A percentile compares a stretch with the other conserved stretches of the same genome.
Conservation (phyloP, 805 yeast species). For the Candida montana region DNA sequence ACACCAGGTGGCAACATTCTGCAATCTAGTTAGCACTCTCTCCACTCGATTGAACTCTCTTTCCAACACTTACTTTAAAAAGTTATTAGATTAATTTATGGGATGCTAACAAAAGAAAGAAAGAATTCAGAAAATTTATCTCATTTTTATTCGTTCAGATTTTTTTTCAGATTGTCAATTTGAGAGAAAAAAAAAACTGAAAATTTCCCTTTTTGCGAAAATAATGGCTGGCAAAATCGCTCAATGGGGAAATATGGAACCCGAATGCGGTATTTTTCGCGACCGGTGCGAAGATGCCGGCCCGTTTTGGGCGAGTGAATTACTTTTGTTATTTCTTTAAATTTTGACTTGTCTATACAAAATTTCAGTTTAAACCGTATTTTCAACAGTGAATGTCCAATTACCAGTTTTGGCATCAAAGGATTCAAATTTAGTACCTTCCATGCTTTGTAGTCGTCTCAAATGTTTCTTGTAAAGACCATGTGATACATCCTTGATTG, state of each 20-base stretch:
- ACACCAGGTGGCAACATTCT: conserved; percentile 31
- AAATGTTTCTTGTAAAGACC: conserved; percentile 66
- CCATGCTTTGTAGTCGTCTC: conserved; percentile 54
- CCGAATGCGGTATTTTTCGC: conserved; percentile 2
- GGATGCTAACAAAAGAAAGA: conserved; percentile 2
- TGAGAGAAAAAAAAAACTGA: background rate
- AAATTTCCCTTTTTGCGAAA: background rate
- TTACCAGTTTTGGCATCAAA: conserved; percentile 75
- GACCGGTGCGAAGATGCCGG: conserved; percentile 6
- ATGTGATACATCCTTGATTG: conserved; percentile 73
- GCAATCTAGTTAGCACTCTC: background rate
- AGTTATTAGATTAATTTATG: too few relatives aligned
- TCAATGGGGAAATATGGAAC: background rate
- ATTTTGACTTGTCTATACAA: too few relatives aligned
- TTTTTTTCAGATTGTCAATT: too few relatives aligned
- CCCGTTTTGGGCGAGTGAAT: conserved; percentile 3
- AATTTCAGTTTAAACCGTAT: conserved; percentile 14
- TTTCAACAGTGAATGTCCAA: conserved; percentile 58
- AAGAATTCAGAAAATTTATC: conserved; percentile 2
- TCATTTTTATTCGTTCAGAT: background rate
- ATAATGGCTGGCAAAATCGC: background rate
- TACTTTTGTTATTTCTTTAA: too few relatives aligned
- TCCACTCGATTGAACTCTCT: background rate
- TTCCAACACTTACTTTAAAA: background rate
- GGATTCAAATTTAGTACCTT: conserved; percentile 58